Conservation (phyloP, 2,329 filamentous ascomycete genomes). For the Sporothrix schenckii region DNA sequence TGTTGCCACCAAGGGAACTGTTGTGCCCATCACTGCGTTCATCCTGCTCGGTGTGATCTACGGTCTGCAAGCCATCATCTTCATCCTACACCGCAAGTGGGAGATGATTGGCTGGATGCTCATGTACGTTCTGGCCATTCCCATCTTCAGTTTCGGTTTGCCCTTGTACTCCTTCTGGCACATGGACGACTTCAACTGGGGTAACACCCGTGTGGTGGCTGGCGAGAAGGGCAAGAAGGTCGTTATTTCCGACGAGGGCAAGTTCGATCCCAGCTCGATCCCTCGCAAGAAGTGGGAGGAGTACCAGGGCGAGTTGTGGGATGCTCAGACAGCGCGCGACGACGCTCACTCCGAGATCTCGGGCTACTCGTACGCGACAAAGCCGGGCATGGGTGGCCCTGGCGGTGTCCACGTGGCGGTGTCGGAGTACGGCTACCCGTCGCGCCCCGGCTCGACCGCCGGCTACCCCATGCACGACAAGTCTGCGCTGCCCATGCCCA, state of each 20-base stretch:
- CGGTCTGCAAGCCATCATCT: conserved; percentile 94
- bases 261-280: conserved; percentile 90
- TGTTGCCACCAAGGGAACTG: conserved; percentile 61
- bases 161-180: conserved; percentile 97
- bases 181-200: conserved; percentile 99
- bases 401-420: conserved; percentile 52
- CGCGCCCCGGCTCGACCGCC: conserved; percentile 59
- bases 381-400: conserved; percentile 54
- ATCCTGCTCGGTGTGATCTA: conserved; percentile 94
- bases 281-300: conserved; percentile 99
- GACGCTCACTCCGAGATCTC: conserved; percentile 85
- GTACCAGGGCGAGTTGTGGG: conserved; percentile 97
- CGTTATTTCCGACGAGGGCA: conserved; percentile 93
- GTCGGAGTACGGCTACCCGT: conserved; percentile 70
- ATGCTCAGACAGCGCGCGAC: conserved; percentile 80
- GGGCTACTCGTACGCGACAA: conserved; percentile 93
- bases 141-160: conserved; percentile 86
- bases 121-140: conserved; percentile 87
- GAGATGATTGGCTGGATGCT: conserved; percentile 99
- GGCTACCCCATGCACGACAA: conserved; percentile 55
- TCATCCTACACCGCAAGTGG: conserved; percentile 95
- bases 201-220: conserved; percentile 95
- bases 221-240: conserved; percentile 92
- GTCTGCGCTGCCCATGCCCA: conserved; percentile 52
- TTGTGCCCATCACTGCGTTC: conserved; percentile 83